phyloP scores from a whole-genome alignment of 805 yeast species.

The Ogataea chonburiensis region DNA sequence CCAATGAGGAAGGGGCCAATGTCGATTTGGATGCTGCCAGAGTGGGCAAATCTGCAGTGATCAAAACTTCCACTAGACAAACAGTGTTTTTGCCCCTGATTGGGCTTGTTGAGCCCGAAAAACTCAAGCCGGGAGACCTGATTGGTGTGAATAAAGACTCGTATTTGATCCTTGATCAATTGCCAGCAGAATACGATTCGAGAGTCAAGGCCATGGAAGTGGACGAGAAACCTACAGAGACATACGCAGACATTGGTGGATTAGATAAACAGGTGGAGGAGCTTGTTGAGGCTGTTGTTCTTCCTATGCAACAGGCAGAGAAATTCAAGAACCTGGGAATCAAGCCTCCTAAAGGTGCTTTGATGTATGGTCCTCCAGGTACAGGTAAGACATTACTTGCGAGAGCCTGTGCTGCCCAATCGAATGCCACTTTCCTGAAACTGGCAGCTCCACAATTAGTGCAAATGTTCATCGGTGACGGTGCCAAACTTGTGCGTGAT shows the following conservation, averaged over 20 bases:
- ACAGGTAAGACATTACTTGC: constrained; percentile 97
- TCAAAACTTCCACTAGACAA: constrained; percentile 96
- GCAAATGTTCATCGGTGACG: constrained; percentile 98
- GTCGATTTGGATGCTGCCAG: constrained; percentile 89
- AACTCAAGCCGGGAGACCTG: constrained; percentile 94
- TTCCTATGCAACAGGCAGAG: constrained; percentile 98
- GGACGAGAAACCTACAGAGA: constrained; percentile 97
- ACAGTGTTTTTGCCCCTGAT: constrained; percentile 94
- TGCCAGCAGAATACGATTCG: constrained; percentile 96
- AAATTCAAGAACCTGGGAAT: constrained; percentile 92
- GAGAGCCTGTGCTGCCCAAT: constrained; percentile 98
- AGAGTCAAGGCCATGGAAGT: constrained; percentile 99
- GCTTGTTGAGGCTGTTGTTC: constrained; percentile 94
- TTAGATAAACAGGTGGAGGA: constrained; percentile 98
- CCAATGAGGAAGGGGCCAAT: constrained; percentile 89
- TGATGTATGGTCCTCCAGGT: constrained; percentile 99
- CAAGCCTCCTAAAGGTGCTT: constrained; percentile 97
- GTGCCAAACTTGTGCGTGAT: constrained; percentile 95
- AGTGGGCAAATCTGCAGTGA: constrained; percentile 95
- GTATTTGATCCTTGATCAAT: constrained; percentile 84
- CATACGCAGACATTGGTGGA: constrained; percentile 97
- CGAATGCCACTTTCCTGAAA: constrained; percentile 94
- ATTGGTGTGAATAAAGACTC: constrained; percentile 98
- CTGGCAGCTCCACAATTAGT: constrained; percentile 98
- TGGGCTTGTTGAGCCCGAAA: constrained; percentile 89